These are phyloP conservation scores for Salvia hispanica DNA, from an alignment of 257 asterid species.

Conservation along the genomic window DNA sequence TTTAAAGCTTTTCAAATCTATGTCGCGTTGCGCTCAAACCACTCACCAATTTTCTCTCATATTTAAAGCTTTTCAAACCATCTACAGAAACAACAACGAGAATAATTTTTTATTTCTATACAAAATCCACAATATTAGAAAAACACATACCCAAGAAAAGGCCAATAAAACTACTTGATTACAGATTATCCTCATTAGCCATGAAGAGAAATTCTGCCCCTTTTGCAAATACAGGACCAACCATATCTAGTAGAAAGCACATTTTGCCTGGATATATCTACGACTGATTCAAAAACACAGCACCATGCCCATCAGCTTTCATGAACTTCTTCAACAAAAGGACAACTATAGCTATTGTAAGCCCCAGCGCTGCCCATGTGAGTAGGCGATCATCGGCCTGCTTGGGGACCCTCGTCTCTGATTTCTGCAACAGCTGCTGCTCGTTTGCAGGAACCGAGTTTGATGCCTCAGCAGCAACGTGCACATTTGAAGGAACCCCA, in stretches of 20 bases:
- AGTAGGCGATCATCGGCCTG: conserved; percentile 68
- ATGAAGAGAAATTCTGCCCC: not conserved
- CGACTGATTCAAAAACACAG: conserved; percentile 72
- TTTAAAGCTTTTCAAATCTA: too few species aligned
- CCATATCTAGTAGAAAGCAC: conserved; percentile 5
- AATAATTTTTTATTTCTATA: conserved; percentile 13
- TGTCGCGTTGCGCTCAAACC: too few species aligned
- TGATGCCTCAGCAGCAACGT: conserved; percentile 44
- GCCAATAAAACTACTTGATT: not conserved
- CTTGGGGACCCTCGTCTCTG: conserved; percentile 45
- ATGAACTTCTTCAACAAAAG: conserved; percentile 83
- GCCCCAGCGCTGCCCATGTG: conserved; percentile 87
- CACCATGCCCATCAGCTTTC: conserved; percentile 78
- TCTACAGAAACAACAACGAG: not conserved
- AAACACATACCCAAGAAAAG: conserved; percentile 11
- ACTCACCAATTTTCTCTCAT: too few species aligned
- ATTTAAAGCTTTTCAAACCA: too few species aligned
- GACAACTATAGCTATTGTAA: conserved; percentile 69
- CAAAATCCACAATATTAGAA: conserved; percentile 18
- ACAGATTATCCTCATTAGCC: conserved; percentile 11
- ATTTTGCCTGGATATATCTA: conserved; percentile 23
- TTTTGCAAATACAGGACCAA: not conserved
- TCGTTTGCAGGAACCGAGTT: conserved; percentile 37
- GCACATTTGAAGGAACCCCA: conserved; percentile 38
- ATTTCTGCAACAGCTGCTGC: conserved; percentile 41